Base-by-base conservation (phyloP, 1,284 basidiomycete species). In the Marasmius sp. region DNA sequence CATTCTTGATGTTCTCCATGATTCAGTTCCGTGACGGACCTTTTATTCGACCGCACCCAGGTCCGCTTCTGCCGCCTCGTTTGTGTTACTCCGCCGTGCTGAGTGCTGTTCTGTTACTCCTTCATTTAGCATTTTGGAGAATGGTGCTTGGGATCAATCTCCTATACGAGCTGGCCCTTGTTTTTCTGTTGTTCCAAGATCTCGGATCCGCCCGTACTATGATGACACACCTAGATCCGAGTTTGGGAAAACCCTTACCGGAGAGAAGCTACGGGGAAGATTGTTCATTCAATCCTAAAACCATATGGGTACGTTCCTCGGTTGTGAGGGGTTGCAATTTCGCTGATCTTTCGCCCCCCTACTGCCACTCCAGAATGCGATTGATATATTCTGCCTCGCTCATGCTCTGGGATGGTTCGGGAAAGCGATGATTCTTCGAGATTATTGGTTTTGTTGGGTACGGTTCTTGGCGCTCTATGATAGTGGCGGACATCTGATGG, bases 361-460 rank as follows among this genome's bases (percentile, higher is more conserved):
- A n/a, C 45, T n/a, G 45, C 45, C 45, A n/a, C 12, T 64, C 11
- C 71, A 92, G 90, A 82, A 88, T 68, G 89, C 91, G 3, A 74
- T 94, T 43, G 92, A 94, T 70, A 88, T 93, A 58, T 94, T 94
- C 72, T 93, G 91, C 69, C 66, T 94, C 20, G 92, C 92, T 34
- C 92, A 94, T 72, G 78, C 91, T 22, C 71, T 94, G 39, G 92
- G 92, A 3, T 94, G 92, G 92, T 94, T 93, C 72, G 91, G 91
- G 49, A 94, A 94, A 72, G 92, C 92, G 2, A 82, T 94, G 79
- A 88, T 94, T 66, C 74, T 94, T 67, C 84, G 92, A 36, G 92
- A 94, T 70, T 94, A 94, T 70, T 94, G 92, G 92, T 93, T 93
- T 69, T 93, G 92, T 69, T 93, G 91, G 91, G 91, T 92, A 55